Base-by-base conservation (phyloP, 1,284 basidiomycete species). In the Earliella scabrosa region DNA sequence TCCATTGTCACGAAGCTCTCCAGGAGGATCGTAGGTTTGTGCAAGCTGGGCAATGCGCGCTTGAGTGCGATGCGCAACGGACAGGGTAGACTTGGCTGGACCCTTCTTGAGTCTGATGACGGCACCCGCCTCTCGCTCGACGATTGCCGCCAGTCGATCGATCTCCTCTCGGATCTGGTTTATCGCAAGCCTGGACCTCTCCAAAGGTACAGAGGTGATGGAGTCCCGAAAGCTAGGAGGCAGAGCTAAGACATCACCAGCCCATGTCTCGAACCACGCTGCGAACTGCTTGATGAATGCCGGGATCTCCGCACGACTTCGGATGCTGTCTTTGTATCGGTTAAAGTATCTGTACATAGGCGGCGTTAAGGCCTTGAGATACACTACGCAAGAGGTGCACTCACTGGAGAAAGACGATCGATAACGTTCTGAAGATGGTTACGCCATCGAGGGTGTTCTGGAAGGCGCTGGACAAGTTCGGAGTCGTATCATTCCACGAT, bases 251-350 rank as follows among this genome's bases (percentile, higher is more conserved):
- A 85, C 68, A 1, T 73, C 76, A 3, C 63, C 54, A 0, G 70
- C 66, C 85, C 86, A 90, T 11, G 63, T 61, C 11, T 75, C 70
- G 39, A 82, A 77, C 78, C 80, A 85, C 4, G 57, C 39, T 4
- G 66, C 65, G 32, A 88, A 71, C 13, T 75, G 70, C 9, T 68
- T 60, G 8, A 83, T 76, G 32, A 85, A 68, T 0, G 60, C 45
- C 1, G 66, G 65, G 0, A 87, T 63, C 18, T 72, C 66, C 0
- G 81, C 78, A 51, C 85, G 74, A 23, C 67, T 75, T 0, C 74
- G 73, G 1, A 79, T 68, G 0, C 77, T 77, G 27, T 82, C 77
- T 64, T 85, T 87, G 72, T 86, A 88, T 1, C 85, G 81, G 1
- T 77, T 77, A 36, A 88, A 66, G 50, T 79, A 85, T 62, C 87